These are phyloP conservation scores for Candida boleticola DNA, from an alignment of 805 yeast genomes.

Conservation along the genomic window DNA sequence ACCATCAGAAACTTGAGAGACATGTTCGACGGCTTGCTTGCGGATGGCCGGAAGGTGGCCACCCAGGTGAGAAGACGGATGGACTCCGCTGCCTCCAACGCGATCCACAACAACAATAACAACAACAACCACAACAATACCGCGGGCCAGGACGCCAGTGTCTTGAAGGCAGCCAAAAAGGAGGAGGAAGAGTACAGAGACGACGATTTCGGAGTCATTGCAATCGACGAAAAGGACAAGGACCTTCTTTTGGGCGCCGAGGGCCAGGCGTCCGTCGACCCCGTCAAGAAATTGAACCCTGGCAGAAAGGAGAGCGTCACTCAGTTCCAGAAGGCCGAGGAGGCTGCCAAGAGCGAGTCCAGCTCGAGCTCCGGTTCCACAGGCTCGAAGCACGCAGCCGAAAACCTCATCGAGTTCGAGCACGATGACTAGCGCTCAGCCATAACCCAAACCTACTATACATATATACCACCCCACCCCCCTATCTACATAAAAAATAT, in stretches of 20 bases:
- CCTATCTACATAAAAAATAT: too few relatives aligned
- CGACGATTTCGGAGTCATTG: conserved; percentile 41
- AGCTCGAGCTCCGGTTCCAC: conserved; percentile 5
- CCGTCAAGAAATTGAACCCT: conserved; percentile 9
- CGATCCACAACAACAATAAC: conserved; percentile 14
- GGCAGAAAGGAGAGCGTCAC: conserved; percentile 19
- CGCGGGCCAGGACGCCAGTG: conserved; percentile 15
- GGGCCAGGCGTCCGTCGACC: conserved; percentile 38
- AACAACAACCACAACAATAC: neutral
- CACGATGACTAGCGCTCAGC: neutral
- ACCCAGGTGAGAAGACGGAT: conserved; percentile 83
- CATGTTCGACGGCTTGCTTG: conserved; percentile 86
- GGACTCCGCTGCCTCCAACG: conserved; percentile 59
- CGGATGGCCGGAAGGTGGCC: conserved; percentile 92
- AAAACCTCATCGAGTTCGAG: conserved; percentile 46
- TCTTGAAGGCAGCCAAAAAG: conserved; percentile 25
- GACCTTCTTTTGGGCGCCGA: conserved; percentile 52
- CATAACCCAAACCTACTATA: too few relatives aligned
- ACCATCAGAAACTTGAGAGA: conserved; percentile 67
- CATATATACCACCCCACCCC: too few relatives aligned
- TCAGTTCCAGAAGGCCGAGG: conserved; percentile 25
- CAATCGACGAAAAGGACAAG: conserved; percentile 42
- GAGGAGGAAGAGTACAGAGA: conserved; percentile 49
- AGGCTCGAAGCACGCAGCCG: too few relatives aligned
- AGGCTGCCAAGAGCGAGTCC: conserved; percentile 10